Evolutionary conservation across 768 basidiomycete genomes (phyloP).

Genomic region (Trametes cingulata): DNA sequence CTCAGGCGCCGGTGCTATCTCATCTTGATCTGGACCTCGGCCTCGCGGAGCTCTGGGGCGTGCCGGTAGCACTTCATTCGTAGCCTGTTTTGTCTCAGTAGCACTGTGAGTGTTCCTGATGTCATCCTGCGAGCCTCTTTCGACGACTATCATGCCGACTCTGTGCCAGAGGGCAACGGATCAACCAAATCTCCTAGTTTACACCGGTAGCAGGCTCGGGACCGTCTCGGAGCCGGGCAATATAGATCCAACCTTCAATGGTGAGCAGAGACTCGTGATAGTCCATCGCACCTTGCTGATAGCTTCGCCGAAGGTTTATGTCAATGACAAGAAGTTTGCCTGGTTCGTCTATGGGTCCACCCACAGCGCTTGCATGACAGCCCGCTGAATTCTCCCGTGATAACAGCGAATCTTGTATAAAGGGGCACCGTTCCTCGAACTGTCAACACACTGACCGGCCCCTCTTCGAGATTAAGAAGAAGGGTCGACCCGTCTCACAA

Average conservation of each 20-base stretch:
- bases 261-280: background rate
- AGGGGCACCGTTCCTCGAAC: conserved; percentile 89
- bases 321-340: conserved; percentile 73
- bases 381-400: conserved; percentile 17
- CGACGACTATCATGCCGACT: background rate
- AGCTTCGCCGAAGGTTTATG: conserved; percentile 51
- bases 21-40: background rate
- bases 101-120: background rate
- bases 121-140: background rate
- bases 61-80: background rate
- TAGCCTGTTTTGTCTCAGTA: background rate
- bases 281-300: background rate
- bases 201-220: background rate
- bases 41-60: background rate
- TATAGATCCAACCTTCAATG: conserved; percentile 6
- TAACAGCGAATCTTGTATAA: conserved; percentile 85
- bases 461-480: conserved; percentile 92
- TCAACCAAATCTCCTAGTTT: conserved; percentile 8
- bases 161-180: background rate
- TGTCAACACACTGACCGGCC: conserved; percentile 87
- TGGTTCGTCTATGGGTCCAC: conserved; percentile 49
- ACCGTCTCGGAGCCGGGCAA: background rate
- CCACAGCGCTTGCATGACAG: background rate
- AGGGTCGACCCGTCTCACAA: conserved; percentile 89
- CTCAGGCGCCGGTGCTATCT: background rate